Evolutionary conservation across 768 basidiomycete species (phyloP).

Genomic region (Atractiella rhizophila): DNA sequence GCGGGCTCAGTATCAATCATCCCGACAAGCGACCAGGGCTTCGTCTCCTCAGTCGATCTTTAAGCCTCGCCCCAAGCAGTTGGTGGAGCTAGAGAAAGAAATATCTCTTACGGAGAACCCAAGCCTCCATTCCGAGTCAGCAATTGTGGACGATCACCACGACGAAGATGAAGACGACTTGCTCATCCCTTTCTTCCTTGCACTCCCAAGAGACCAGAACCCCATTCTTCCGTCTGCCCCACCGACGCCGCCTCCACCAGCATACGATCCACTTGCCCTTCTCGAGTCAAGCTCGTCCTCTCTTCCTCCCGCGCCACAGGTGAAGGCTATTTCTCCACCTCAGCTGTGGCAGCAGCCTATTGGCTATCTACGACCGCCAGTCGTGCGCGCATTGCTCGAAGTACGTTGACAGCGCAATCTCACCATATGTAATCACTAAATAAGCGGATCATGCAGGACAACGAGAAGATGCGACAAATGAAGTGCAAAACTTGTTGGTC

Average conservation of each 20-base stretch:
- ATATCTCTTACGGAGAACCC: no score
- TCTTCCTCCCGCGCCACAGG: not conserved
- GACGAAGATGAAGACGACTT: slow-evolving; percentile 4
- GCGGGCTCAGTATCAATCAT: no score
- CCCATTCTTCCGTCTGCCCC: not conserved
- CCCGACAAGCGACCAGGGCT: no score
- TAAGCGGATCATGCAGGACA: no score
- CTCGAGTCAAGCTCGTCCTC: not conserved
- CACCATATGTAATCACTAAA: no score
- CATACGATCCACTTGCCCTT: not conserved
- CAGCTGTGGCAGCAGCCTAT: slow-evolving; percentile 24
- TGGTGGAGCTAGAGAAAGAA: no score
- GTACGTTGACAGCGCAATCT: no score
- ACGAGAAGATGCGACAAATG: slow-evolving; percentile 20
- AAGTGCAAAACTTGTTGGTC: slow-evolving; percentile 30
- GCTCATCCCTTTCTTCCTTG: slow-evolving; percentile 14
- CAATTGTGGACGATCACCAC: no score
- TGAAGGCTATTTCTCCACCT: no score
- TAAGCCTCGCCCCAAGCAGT: no score
- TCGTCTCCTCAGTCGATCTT: no score
- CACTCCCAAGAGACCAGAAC: not conserved
- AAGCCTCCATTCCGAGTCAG: no score
- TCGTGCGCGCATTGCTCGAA: slow-evolving; percentile 17
- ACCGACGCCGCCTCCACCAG: not conserved
- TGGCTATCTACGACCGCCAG: slow-evolving; percentile 22